phyloP scores from a whole-genome alignment of 208 protist species.

The Leptomonas pyrrhocoris region DNA sequence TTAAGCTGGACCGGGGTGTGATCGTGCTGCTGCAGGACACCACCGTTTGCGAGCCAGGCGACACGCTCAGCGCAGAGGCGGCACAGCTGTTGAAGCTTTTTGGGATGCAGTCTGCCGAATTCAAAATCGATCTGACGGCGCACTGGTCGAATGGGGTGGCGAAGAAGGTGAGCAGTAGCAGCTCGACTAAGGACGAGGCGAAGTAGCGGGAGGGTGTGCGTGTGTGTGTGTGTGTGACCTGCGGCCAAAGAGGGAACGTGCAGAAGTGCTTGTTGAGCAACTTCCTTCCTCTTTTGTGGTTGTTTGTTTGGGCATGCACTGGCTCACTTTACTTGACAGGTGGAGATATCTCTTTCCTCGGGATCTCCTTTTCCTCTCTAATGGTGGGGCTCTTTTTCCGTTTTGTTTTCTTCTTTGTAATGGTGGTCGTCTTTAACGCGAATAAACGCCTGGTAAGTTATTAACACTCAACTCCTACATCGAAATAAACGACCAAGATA shows the following conservation, averaged over 20 bases:
- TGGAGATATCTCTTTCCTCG: too few relatives aligned
- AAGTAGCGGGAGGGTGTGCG: not conserved
- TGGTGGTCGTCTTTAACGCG: not conserved
- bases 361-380: too few relatives aligned
- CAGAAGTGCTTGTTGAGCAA: not conserved
- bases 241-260: not conserved
- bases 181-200: constrained; percentile 6
- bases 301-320: too few relatives aligned
- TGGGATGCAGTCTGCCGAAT: constrained; percentile 81
- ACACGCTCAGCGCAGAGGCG: constrained; percentile 90
- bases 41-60: constrained; percentile 87
- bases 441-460: not conserved
- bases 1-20: constrained; percentile 90
- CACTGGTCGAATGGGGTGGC: constrained; percentile 90
- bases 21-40: constrained; percentile 91
- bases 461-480: not conserved
- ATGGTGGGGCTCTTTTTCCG: not conserved
- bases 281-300: too few relatives aligned
- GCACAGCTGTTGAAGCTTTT: constrained; percentile 91
- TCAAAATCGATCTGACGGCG: constrained; percentile 83
- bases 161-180: constrained; percentile 55
- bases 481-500: not conserved
- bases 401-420: not conserved
- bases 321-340: too few relatives aligned
- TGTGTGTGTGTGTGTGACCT: not conserved